Percentiles rank a stretch among this genome's conserved stretches.
phyloP scores from a whole-genome alignment of 2,329 filamentous ascomycete species.

The Hypoxylon sp. region DNA sequence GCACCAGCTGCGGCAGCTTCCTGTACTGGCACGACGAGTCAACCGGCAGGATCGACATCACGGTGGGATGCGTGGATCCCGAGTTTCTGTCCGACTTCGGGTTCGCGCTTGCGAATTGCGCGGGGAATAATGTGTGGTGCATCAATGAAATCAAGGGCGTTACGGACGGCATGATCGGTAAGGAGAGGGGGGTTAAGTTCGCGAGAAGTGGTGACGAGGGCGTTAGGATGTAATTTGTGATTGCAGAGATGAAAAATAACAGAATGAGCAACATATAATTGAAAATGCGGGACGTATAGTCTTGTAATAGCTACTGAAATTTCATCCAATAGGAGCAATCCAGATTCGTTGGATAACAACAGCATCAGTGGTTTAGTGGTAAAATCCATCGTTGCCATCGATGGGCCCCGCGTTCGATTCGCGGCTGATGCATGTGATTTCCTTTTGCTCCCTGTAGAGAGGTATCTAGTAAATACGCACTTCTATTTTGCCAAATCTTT shows the following conservation, averaged over 20 bases:
- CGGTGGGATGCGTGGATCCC: conserved; percentile 56
- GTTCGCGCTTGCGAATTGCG: conserved; percentile 49
- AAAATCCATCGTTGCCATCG: conserved; percentile 64
- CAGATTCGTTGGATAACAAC: too few species aligned
- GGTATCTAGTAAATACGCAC: too few species aligned
- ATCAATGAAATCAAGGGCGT: conserved; percentile 58
- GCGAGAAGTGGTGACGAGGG: conserved; percentile 19
- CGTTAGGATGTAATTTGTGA: conserved; percentile 10
- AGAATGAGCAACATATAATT: neutral
- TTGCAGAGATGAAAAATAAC: too few species aligned
- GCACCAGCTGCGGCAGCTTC: conserved; percentile 57
- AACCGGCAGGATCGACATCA: conserved; percentile 46
- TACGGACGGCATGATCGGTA: conserved; percentile 53
- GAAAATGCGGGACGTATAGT: too few species aligned
- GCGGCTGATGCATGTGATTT: conserved; percentile 49
- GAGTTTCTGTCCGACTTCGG: conserved; percentile 54
- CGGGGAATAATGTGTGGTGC: conserved; percentile 52
- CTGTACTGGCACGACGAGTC: conserved; percentile 55
- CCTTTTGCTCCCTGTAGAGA: too few species aligned
- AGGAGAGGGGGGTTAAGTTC: conserved; percentile 24
- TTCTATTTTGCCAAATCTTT: too few species aligned
- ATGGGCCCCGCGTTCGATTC: conserved; percentile 60
- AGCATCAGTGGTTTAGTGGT: conserved; percentile 60
- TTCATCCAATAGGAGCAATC: too few species aligned
- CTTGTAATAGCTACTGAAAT: too few species aligned